Conservation (phyloP, 192 early-diverging fungal species). For the Entomortierella lignicola region DNA sequence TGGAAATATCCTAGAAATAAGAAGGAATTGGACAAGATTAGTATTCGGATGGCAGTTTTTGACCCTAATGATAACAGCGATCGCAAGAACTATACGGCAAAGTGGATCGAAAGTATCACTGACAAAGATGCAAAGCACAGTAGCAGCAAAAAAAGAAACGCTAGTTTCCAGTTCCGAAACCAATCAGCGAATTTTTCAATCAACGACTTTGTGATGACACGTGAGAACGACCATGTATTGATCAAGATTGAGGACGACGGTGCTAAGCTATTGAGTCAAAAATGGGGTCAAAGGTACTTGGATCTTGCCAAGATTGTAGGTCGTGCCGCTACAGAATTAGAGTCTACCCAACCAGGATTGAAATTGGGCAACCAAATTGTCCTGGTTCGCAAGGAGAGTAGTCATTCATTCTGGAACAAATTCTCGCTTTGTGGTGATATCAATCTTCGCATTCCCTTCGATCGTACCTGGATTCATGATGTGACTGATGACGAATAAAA, state of each 20-base stretch:
- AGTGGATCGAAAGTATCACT: not conserved
- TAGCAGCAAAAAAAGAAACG: not conserved
- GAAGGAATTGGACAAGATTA: slow-evolving; percentile 18
- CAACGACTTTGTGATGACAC: slow-evolving; percentile 11
- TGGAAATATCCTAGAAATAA: slow-evolving; percentile 29
- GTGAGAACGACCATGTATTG: slow-evolving; percentile 24
- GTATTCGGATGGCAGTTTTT: slow-evolving; percentile 39
- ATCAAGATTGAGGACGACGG: slow-evolving; percentile 45
- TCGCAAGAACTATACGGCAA: slow-evolving; percentile 5
- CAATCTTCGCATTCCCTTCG: slow-evolving; percentile 25
- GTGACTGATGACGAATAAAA: slow-evolving; percentile 31
- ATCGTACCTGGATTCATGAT: slow-evolving; percentile 47
- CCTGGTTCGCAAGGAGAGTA: slow-evolving; percentile 15
- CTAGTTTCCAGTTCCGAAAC: slow-evolving; percentile 16
- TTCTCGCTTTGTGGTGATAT: slow-evolving; percentile 31
- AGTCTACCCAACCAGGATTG: slow-evolving; percentile 7
- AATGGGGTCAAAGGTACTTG: slow-evolving; percentile 31
- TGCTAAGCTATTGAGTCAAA: slow-evolving; percentile 36
- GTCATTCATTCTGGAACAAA: slow-evolving; percentile 27
- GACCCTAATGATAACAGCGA: slow-evolving; percentile 31
- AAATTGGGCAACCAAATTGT: slow-evolving; percentile 40
- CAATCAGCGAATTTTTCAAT: not conserved
- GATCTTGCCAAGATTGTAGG: slow-evolving; percentile 28
- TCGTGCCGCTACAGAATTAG: slow-evolving; percentile 29
- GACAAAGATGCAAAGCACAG: not conserved